Percentiles rank a stretch among this genome's conserved stretches.
These are phyloP conservation scores for Colletotrichum tamarilloi DNA, from an alignment of 2,329 filamentous ascomycete genomes.

Conservation along the genomic window DNA sequence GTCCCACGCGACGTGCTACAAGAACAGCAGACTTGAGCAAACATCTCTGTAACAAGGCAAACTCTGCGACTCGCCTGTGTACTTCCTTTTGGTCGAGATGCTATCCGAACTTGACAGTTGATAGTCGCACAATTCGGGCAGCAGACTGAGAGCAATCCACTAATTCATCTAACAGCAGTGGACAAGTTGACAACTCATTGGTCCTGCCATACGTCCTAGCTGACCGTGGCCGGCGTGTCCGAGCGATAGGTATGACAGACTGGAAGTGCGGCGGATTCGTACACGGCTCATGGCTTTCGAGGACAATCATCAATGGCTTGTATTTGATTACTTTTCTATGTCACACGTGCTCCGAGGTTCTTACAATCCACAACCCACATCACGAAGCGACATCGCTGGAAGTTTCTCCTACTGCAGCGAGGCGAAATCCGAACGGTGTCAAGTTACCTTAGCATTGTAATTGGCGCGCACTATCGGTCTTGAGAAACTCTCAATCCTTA, in stretches of 20 bases:
- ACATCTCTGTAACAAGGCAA: neutral
- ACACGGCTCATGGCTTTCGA: neutral
- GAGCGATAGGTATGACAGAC: neutral
- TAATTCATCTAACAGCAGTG: neutral
- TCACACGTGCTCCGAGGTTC: neutral
- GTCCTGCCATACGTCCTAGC: neutral
- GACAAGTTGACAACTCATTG: neutral
- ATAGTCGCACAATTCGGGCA: neutral
- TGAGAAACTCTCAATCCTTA: conserved; percentile 27
- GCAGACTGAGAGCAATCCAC: neutral
- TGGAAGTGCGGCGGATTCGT: neutral
- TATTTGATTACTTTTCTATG: neutral
- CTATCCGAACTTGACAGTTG: neutral
- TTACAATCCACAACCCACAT: neutral
- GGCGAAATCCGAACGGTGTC: too few species aligned
- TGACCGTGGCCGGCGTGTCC: neutral
- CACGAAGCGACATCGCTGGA: neutral
- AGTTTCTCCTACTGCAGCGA: neutral
- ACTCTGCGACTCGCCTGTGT: neutral
- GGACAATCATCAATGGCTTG: neutral
- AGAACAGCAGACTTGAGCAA: neutral
- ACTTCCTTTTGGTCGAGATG: neutral
- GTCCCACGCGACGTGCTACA: neutral
- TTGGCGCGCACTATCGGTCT: neutral
- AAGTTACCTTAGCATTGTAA: neutral